Evolutionary conservation across 805 yeast genomes (phyloP), one percentile per base, ranked within the genome.

Genomic region (Lipomyces starkeyi): DNA sequence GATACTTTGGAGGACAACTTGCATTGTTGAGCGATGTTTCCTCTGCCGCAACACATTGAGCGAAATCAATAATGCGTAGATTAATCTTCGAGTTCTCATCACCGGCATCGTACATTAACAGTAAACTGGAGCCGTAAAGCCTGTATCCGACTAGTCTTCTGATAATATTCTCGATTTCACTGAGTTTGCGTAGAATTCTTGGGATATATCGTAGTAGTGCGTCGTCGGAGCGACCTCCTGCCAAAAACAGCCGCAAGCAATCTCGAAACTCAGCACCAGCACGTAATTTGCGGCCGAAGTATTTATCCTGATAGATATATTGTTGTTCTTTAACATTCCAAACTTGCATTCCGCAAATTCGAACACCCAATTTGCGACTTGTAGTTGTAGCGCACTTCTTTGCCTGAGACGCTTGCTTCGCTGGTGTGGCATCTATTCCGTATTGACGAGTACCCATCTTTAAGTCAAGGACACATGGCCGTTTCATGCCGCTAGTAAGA

Each of bases 371-470:
- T 67, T 82, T 80, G 57, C 92, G 81, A 1, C 95, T 88, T 0
- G 98, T 94, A 0, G 98, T 94, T 65, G 82, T 79, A 2, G 84
- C 80, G 78, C 99, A 95, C 79, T 95, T 95, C 64, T 83, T 83
- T 43, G 91, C 80, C 80, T 95, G 99, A 0, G 97, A 91, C 59
- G 80, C 76, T 75, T 88, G 89, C 78, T 95, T 95, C 60, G 87
- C 80, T 14, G 80, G 77, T 5, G 84, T 83, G 0, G 98, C 98
- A 71, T 93, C 97, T n/a, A 94, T 89, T 9, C 99, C 99, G 75
- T 95, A 95, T 79, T 95, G 99, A 67, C 99, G 84, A 0, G 99
- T 94, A 0, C 99, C 99, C 98, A 95, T 95, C 77, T 95, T 95
- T 74, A 95, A 82, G 79, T 95, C 99, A 61, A 95, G 80, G 0